Evolutionary conservation across 805 yeast genomes (phyloP).

Genomic region (Diddensiella caesifluorescens): DNA sequence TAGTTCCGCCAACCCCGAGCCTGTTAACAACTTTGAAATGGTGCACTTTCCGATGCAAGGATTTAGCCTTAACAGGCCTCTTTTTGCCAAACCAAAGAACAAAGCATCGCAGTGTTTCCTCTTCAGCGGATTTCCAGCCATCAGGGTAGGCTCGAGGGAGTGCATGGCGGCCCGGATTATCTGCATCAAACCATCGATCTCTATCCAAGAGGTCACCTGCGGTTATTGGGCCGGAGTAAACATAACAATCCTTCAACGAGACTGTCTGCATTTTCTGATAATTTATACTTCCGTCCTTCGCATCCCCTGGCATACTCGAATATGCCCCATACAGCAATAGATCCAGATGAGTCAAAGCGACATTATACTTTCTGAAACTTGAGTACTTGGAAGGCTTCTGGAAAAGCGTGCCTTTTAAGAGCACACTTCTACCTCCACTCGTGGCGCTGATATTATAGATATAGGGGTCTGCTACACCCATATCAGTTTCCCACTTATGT

Average conservation of each 20-base stretch:
- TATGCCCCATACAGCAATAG: slow-evolving; percentile 52
- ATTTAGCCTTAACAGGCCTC: slow-evolving; percentile 26
- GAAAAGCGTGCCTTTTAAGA: slow-evolving; percentile 61
- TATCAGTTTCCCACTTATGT: slow-evolving; percentile 50
- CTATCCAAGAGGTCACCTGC: slow-evolving; percentile 49
- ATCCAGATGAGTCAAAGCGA: slow-evolving; percentile 65
- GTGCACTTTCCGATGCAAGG: neutral
- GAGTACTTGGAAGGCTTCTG: slow-evolving; percentile 67
- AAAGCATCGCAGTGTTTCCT: slow-evolving; percentile 68
- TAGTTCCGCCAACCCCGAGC: slow-evolving; percentile 61
- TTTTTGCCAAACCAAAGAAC: slow-evolving; percentile 79
- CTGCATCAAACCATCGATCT: slow-evolving; percentile 41
- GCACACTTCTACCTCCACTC: slow-evolving; percentile 54
- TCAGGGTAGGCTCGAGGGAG: slow-evolving; percentile 72
- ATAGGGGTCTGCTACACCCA: slow-evolving; percentile 48
- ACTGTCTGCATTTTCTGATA: slow-evolving; percentile 53
- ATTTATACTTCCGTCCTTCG: slow-evolving; percentile 43
- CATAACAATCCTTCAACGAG: slow-evolving; percentile 62
- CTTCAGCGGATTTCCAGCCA: slow-evolving; percentile 82
- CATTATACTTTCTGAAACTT: slow-evolving; percentile 55
- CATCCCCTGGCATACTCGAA: slow-evolving; percentile 43
- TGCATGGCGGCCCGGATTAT: slow-evolving; percentile 49
- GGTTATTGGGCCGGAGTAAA: slow-evolving; percentile 66
- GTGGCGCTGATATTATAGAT: slow-evolving; percentile 52
- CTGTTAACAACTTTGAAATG: slow-evolving; percentile 38